phyloP scores from a whole-genome alignment of 2,329 filamentous ascomycete species.

The Fonsecaea pedrosoi region DNA sequence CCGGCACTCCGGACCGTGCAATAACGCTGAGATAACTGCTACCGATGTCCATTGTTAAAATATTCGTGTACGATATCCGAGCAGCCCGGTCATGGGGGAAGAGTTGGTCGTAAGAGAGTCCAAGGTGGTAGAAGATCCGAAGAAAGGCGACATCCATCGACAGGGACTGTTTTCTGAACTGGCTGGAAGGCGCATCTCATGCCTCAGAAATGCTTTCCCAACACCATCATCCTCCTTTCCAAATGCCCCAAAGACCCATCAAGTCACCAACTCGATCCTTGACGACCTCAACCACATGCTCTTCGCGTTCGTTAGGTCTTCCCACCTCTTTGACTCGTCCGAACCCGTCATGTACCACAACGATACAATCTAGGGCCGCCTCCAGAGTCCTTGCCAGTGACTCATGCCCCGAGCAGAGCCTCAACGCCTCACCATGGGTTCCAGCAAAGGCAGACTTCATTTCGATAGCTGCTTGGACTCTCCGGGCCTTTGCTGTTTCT shows the following conservation, averaged over 20 bases:
- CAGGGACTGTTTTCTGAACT: background rate
- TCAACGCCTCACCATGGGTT: constrained; percentile 19
- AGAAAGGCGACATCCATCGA: background rate
- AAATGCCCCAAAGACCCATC: constrained; percentile 30
- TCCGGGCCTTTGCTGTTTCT: constrained; percentile 6
- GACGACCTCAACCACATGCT: constrained; percentile 32
- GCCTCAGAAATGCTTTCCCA: background rate
- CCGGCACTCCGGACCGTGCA: constrained; percentile 66
- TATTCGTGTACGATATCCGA: constrained; percentile 11
- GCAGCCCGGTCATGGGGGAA: background rate
- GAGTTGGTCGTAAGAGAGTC: background rate
- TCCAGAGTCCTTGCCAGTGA: constrained; percentile 27
- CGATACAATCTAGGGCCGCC: constrained; percentile 26
- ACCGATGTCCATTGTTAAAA: constrained; percentile 19
- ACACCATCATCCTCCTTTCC: constrained; percentile 22
- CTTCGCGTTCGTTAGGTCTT: background rate
- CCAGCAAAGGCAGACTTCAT: constrained; percentile 31
- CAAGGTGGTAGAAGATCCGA: background rate
- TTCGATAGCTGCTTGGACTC: constrained; percentile 9
- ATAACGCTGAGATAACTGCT: constrained; percentile 52
- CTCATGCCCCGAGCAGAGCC: constrained; percentile 24
- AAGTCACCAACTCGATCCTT: constrained; percentile 32
- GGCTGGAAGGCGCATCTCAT: background rate
- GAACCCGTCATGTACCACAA: constrained; percentile 34
- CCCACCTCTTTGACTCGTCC: constrained; percentile 2